These are phyloP conservation scores for Xanthoceras sorbifolium DNA, from an alignment of 345 rosid species.

Conservation along the genomic window DNA sequence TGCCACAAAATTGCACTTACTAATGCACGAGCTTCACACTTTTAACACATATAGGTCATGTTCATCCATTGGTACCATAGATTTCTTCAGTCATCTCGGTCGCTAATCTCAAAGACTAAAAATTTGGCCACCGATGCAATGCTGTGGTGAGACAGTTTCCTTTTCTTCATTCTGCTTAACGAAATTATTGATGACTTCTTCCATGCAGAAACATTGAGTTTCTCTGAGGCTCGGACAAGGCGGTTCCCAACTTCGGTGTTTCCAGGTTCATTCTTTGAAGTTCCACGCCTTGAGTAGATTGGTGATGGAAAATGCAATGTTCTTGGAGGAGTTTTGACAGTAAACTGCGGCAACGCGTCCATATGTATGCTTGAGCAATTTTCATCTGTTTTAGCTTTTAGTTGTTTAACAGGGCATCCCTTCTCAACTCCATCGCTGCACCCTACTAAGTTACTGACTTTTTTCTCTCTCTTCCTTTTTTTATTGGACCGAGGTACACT, in stretches of 20 bases:
- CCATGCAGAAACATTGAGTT: constrained; percentile 26
- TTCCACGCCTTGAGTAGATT: not conserved
- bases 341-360: constrained; percentile 16
- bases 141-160: constrained; percentile 13
- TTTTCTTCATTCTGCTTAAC: constrained; percentile 29
- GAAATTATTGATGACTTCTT: constrained; percentile 29
- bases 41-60: not conserved
- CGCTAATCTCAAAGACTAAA: constrained; percentile 46
- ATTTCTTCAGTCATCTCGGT: constrained; percentile 35
- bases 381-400: constrained; percentile 8
- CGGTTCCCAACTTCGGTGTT: constrained; percentile 42
- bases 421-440: not conserved
- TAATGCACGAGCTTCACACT: constrained; percentile 1
- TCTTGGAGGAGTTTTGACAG: constrained; percentile 31
- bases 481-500: not conserved
- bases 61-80: not conserved
- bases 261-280: constrained; percentile 13
- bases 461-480: constrained; percentile 16
- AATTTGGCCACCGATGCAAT: constrained; percentile 23
- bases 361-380: constrained; percentile 3
- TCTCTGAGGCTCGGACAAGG: constrained; percentile 40
- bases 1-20: not conserved
- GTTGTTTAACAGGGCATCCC: not conserved
- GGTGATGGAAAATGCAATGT: not conserved
- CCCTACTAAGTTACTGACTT: not conserved